phyloP scores from a whole-genome alignment of 768 basidiomycete genomes.

The Suillus occidentalis region DNA sequence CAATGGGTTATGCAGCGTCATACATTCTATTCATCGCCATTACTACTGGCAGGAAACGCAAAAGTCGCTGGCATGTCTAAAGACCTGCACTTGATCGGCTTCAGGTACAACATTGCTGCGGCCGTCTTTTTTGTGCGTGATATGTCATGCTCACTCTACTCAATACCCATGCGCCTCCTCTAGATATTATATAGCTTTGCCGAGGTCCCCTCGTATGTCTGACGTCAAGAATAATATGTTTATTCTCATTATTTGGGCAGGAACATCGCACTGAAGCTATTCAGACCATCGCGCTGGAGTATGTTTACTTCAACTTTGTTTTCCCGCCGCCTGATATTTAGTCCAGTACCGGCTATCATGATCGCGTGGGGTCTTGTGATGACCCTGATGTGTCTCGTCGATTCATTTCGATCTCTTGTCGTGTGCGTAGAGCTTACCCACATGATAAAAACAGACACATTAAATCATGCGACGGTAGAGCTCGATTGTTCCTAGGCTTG shows the following conservation, averaged over 20 bases:
- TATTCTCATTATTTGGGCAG: conserved; percentile 20
- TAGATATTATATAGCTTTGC: conserved; percentile 39
- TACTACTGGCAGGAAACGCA: conserved; percentile 35
- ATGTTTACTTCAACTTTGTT: conserved; percentile 7
- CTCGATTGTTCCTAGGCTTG: conserved; percentile 45
- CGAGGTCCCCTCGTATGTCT: conserved; percentile 39
- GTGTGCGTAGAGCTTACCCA: conserved; percentile 25
- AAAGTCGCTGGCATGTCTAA: conserved; percentile 45
- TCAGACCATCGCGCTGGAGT: conserved; percentile 39
- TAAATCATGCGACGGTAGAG: conserved; percentile 21
- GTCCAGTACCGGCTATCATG: conserved; percentile 40
- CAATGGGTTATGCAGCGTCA: neutral
- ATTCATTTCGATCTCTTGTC: conserved; percentile 30
- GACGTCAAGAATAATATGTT: neutral
- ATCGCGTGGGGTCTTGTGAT: conserved; percentile 40
- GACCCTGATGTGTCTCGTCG: conserved; percentile 40
- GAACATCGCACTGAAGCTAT: conserved; percentile 38
- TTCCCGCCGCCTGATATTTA: conserved; percentile 10
- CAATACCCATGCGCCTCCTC: neutral
- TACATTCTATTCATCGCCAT: neutral
- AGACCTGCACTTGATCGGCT: conserved; percentile 36
- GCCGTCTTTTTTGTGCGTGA: conserved; percentile 38
- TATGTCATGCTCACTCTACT: neutral
- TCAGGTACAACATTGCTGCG: conserved; percentile 37
- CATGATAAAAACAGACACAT: neutral